Base-by-base conservation (phyloP, 2,329 filamentous ascomycete genomes). In the Cladorrhinum sp. region DNA sequence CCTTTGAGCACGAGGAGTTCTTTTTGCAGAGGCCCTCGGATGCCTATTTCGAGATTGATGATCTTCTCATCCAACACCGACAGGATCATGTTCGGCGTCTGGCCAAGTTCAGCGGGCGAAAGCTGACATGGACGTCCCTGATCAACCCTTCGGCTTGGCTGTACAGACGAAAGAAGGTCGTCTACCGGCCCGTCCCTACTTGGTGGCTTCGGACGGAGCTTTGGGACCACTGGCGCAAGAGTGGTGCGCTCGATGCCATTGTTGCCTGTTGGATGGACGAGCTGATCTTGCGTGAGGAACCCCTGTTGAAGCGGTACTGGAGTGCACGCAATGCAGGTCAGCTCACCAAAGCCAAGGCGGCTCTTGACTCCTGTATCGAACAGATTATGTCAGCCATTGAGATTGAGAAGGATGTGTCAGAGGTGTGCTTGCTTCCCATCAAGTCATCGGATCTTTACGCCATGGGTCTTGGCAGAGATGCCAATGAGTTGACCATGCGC, bases 181-280 rank as follows among this genome's bases (percentile, higher is more conserved):
- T 73, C 9, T 72, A 73, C 59, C 66, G 68, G 2, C 74, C 67
- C 1, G 66, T 80, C 0, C 79, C 79, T 0, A 81, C 79, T 7
- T 79, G 78, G 62, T 76, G 71, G 53, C 74, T 79, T 53, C 73
- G 79, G n/a, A 80, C 78, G 1, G 71, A 77, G 61, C 75, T 82
- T 45, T 82, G 79, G 79, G 78, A 78, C 60, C 72, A 74, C 13
- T 82, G 79, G 79, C 77, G 80, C 54, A 75, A 77, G 22, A 73
- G 74, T 1, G 72, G 71, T 27, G 75, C 75, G 29, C 72, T 82
- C 12, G 80, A 82, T 54, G 80, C 77, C 13, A 75, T 81, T 6
- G 77, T 77, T 12, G 76, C 77, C 1, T 78, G 79, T 60, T 81
- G 78, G 75, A 74, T 81, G 69, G 79, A 82, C 62, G 79, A 82